A percentile compares a stretch with the other conserved stretches of the same genome.
phyloP scores from a whole-genome alignment of 2,329 filamentous ascomycete species.

The Aspergillus costaricaensis region DNA sequence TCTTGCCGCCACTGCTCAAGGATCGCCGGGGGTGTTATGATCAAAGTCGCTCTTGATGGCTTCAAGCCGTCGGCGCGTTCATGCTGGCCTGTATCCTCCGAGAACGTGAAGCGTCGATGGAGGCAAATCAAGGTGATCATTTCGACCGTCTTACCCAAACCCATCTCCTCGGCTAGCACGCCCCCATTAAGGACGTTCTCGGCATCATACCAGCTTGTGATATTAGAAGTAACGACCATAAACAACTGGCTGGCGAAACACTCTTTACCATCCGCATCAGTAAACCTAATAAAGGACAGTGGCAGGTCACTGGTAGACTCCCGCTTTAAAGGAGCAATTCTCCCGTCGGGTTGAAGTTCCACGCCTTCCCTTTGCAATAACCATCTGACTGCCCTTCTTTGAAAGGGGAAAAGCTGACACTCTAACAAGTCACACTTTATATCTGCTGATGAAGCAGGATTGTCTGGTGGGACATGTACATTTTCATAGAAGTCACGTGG shows the following conservation, averaged over 20 bases:
- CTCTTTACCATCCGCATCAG: conserved; percentile 39
- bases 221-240: conserved; percentile 41
- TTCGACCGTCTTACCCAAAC: conserved; percentile 53
- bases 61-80: conserved; percentile 28
- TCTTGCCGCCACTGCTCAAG: conserved; percentile 66
- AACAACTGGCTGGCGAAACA: conserved; percentile 48
- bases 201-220: conserved; percentile 37
- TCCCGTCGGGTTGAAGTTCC: conserved; percentile 35
- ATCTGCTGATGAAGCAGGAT: conserved; percentile 33
- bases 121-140: conserved; percentile 50
- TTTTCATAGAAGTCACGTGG: conserved; percentile 51
- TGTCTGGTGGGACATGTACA: conserved; percentile 47
- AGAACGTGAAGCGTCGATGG: conserved; percentile 33
- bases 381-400: conserved; percentile 51
- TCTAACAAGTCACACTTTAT: conserved; percentile 38
- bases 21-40: conserved; percentile 64
- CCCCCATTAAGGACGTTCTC: conserved; percentile 42
- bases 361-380: conserved; percentile 48
- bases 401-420: conserved; percentile 51
- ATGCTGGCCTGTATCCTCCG: conserved; percentile 19
- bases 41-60: conserved; percentile 59
- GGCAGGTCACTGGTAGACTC: conserved; percentile 28
- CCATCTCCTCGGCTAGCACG: conserved; percentile 55
- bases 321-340: conserved; percentile 23
- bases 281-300: conserved; percentile 40